Percentiles rank a stretch among this genome's conserved stretches.
Conservation (phyloP, 2,329 filamentous ascomycete genomes). For the Trichoderma simmonsii region DNA sequence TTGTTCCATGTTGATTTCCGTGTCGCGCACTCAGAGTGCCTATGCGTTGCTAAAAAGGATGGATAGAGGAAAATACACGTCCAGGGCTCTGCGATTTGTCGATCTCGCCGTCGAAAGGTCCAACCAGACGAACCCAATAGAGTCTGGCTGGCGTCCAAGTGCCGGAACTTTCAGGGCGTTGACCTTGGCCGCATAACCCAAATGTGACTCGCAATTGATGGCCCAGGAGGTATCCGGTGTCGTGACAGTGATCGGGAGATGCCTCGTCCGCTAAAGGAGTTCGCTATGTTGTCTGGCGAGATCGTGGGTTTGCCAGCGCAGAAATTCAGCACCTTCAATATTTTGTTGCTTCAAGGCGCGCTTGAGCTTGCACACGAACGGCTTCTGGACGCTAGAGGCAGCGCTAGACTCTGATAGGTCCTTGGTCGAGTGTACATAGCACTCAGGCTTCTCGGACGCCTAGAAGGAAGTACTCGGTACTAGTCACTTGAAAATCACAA, state of each 20-base stretch:
- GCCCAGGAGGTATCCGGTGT: not conserved
- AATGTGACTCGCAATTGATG: not conserved
- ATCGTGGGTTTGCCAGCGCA: conserved; percentile 5
- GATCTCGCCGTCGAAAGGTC: conserved; percentile 12
- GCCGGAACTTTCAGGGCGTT: conserved; percentile 5
- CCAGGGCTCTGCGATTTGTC: not conserved
- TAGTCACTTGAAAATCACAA: not conserved
- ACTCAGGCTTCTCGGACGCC: no score
- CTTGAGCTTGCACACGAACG: conserved; percentile 15
- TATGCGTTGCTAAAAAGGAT: not conserved
- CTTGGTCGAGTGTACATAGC: not conserved
- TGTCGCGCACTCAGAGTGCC: not conserved
- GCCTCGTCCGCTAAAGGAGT: not conserved
- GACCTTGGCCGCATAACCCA: conserved; percentile 7
- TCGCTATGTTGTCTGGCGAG: not conserved
- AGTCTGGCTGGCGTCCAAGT: conserved; percentile 12
- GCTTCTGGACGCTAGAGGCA: conserved; percentile 9
- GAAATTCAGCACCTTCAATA: conserved; percentile 14
- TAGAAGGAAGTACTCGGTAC: not conserved
- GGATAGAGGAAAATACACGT: not conserved
- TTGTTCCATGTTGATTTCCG: conserved; percentile 30
- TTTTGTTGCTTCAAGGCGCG: conserved; percentile 20
- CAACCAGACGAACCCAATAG: not conserved
- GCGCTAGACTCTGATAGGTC: not conserved
- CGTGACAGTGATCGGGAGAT: not conserved